Evolutionary conservation across 768 basidiomycete genomes (phyloP).

Genomic region (Tephrocybe sp.): DNA sequence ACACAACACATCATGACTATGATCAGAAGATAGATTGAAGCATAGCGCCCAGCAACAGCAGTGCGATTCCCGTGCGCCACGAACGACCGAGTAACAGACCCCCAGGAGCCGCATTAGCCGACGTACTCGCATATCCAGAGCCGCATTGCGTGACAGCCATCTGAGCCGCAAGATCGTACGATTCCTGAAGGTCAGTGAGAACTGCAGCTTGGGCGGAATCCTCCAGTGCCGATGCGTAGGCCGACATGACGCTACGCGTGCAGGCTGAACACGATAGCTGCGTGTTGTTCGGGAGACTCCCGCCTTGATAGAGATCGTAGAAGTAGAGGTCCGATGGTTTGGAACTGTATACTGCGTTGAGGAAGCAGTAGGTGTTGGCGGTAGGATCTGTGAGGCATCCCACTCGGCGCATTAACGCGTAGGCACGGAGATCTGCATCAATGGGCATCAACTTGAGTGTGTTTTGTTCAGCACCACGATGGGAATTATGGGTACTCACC

Average conservation of each 20-base stretch:
- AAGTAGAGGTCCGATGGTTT: conserved; percentile 71
- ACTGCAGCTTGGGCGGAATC: conserved; percentile 20
- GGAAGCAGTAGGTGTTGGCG: conserved; percentile 69
- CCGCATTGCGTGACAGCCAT: conserved; percentile 51
- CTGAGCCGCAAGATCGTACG: conserved; percentile 48
- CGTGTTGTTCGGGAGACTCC: conserved; percentile 45
- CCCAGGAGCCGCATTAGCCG: conserved; percentile 2
- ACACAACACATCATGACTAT: conserved; percentile 1
- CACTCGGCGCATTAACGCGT: conserved; percentile 53
- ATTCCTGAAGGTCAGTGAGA: conserved; percentile 30
- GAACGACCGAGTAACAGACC: background rate
- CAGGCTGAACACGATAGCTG: conserved; percentile 62
- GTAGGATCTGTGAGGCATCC: conserved; percentile 59
- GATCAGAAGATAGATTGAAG: background rate
- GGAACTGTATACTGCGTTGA: conserved; percentile 54
- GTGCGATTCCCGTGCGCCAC: conserved; percentile 6
- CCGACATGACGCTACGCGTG: conserved; percentile 53
- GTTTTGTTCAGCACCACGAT: background rate
- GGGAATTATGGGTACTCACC: conserved; percentile 35
- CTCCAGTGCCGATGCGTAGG: conserved; percentile 46
- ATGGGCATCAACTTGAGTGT: background rate
- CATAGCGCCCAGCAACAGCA: conserved; percentile 4
- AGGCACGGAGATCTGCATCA: conserved; percentile 58
- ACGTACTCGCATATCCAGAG: conserved; percentile 36
- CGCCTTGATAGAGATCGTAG: conserved; percentile 66